These are phyloP conservation scores for Talaromyces islandicus DNA, from an alignment of 2,329 filamentous ascomycete species.

Conservation along the genomic window DNA sequence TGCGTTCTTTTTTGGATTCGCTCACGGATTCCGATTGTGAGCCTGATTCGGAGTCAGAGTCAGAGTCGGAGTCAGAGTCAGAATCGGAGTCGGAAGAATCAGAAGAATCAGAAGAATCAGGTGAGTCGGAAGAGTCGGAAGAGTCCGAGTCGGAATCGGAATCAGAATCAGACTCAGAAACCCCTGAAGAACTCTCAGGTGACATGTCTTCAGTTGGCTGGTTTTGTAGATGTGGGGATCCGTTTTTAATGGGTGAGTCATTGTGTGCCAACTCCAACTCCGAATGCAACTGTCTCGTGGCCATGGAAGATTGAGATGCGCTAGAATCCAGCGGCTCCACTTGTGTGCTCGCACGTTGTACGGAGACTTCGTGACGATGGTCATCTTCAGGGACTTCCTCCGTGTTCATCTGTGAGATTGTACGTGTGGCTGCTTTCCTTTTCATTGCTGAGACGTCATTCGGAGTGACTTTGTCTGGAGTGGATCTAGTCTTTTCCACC, in stretches of 20 bases:
- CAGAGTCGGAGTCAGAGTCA: slow-evolving; percentile 11
- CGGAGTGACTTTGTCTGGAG: neutral
- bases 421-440: neutral
- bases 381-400: neutral
- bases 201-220: neutral
- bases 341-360: neutral
- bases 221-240: neutral
- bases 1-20: neutral
- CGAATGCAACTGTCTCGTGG: neutral
- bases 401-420: neutral
- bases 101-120: neutral
- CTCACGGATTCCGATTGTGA: neutral
- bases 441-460: neutral
- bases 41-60: slow-evolving; percentile 12
- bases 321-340: neutral
- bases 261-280: neutral
- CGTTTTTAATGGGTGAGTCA: neutral
- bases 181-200: neutral
- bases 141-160: neutral
- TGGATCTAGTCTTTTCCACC: neutral
- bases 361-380: neutral
- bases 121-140: slow-evolving; percentile 7
- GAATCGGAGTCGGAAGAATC: slow-evolving; percentile 9
- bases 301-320: neutral
- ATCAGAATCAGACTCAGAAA: slow-evolving; percentile 2